A percentile compares a stretch with the other conserved stretches of the same genome.
These are phyloP conservation scores for Oryza punctata DNA, from an alignment of 176 grass and related monocot genomes.

Conservation along the genomic window DNA sequence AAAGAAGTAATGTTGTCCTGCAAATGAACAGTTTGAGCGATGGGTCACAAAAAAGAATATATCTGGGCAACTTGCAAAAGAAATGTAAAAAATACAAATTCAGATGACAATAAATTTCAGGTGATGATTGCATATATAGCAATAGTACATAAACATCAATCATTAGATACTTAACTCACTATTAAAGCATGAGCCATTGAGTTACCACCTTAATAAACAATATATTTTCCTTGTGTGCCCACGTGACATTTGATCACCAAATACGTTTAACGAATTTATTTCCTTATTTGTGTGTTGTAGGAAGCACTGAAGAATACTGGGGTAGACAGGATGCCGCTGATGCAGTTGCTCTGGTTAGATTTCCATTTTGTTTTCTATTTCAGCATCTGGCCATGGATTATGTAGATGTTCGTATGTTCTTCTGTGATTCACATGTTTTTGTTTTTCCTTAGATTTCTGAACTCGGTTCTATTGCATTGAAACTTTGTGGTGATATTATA, in stretches of 20 bases:
- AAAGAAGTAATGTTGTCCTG: background rate
- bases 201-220: background rate
- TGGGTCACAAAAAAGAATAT: background rate
- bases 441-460: background rate
- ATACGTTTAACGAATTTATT: background rate
- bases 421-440: background rate
- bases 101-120: background rate
- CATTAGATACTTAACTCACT: background rate
- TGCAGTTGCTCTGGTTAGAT: background rate
- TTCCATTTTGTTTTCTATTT: background rate
- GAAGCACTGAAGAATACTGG: background rate
- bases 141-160: background rate
- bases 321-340: background rate
- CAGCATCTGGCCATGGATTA: background rate
- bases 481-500: background rate
- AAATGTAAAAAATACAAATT: background rate
- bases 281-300: background rate
- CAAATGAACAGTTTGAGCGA: background rate
- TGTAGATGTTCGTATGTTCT: background rate
- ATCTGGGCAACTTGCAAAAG: background rate
- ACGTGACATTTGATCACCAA: background rate
- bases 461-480: background rate
- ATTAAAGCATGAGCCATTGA: background rate
- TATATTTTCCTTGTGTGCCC: no score
- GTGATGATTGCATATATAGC: background rate